A percentile compares a stretch with the other conserved stretches of the same genome.
These are phyloP conservation scores for Puya raimondii DNA, from an alignment of 176 grass and related monocot species.

Conservation along the genomic window DNA sequence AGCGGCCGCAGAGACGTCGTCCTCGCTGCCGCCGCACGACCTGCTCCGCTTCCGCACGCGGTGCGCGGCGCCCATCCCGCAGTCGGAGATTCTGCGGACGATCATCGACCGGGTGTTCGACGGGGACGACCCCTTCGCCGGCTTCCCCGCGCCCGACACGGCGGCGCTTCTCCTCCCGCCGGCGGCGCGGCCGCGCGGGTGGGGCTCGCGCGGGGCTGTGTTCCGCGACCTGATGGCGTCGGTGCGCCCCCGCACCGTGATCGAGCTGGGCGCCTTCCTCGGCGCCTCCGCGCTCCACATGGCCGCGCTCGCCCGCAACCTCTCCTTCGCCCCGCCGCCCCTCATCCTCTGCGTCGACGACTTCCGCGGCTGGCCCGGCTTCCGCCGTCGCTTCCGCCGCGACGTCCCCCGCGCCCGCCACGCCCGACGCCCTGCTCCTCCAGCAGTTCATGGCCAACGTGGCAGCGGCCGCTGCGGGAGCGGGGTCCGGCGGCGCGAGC, in stretches of 20 bases:
- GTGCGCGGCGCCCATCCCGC: conserved; percentile 41
- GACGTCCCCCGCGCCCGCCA: conserved; percentile 51
- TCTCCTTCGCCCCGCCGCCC: conserved; percentile 45
- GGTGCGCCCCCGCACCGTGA: conserved; percentile 49
- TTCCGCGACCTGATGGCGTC: conserved; percentile 63
- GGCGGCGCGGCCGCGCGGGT: conserved; percentile 45
- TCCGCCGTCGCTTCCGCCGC: conserved; percentile 50
- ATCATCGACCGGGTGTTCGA: conserved; percentile 55
- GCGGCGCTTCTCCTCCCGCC: conserved; percentile 48
- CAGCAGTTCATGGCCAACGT: conserved; percentile 97
- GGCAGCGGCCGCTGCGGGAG: conserved; percentile 8
- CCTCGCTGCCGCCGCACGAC: conserved; percentile 38
- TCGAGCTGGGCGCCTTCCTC: conserved; percentile 96
- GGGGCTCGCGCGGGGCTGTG: conserved; percentile 78
- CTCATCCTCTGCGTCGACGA: conserved; percentile 89
- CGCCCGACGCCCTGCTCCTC: conserved; percentile 64
- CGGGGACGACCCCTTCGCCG: conserved; percentile 58
- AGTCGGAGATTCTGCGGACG: conserved; percentile 38
- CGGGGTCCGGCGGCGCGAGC: conserved; percentile 8
- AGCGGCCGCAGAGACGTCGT: not conserved
- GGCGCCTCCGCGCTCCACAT: conserved; percentile 98
- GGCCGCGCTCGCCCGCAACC: conserved; percentile 52
- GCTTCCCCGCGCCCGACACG: conserved; percentile 48
- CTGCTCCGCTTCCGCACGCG: conserved; percentile 57
- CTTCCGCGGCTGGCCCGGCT: conserved; percentile 91